A percentile compares a stretch with the other conserved stretches of the same genome.
phyloP scores from a whole-genome alignment of 176 grass and related monocot species.

The Juncus effusus region DNA sequence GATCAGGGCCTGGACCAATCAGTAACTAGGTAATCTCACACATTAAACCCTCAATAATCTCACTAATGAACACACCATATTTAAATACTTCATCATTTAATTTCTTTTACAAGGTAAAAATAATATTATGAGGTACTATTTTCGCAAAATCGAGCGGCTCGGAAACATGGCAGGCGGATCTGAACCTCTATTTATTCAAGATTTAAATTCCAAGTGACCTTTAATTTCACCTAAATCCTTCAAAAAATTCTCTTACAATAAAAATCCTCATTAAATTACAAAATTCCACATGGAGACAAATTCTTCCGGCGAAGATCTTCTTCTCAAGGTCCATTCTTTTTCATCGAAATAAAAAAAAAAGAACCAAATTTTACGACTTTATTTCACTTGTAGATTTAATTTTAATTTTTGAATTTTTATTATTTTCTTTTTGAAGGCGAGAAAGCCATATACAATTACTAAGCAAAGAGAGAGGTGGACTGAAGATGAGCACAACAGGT shows the following conservation, averaged over 20 bases:
- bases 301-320: constrained; percentile 64
- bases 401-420: no score
- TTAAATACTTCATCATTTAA: constrained; percentile 24
- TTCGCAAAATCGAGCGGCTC: constrained; percentile 51
- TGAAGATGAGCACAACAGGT: constrained; percentile 86
- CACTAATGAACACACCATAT: no score
- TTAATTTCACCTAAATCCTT: constrained; percentile 15
- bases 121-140: constrained; percentile 72
- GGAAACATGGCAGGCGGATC: constrained; percentile 64
- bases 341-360: neutral
- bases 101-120: constrained; percentile 41
- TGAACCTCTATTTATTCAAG: constrained; percentile 57
- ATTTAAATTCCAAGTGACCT: constrained; percentile 77
- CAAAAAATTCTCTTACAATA: constrained; percentile 13
- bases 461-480: constrained; percentile 96
- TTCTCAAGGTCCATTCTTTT: constrained; percentile 64
- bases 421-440: constrained; percentile 34
- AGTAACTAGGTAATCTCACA: constrained; percentile 37
- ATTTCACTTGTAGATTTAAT: no score
- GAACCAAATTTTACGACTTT: neutral
- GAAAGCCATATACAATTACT: constrained; percentile 96
- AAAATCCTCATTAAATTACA: constrained; percentile 18
- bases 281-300: constrained; percentile 62
- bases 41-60: constrained; percentile 30
- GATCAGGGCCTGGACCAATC: constrained; percentile 39